phyloP scores from a whole-genome alignment of 805 yeast species.

The Candida taoyuanica region DNA sequence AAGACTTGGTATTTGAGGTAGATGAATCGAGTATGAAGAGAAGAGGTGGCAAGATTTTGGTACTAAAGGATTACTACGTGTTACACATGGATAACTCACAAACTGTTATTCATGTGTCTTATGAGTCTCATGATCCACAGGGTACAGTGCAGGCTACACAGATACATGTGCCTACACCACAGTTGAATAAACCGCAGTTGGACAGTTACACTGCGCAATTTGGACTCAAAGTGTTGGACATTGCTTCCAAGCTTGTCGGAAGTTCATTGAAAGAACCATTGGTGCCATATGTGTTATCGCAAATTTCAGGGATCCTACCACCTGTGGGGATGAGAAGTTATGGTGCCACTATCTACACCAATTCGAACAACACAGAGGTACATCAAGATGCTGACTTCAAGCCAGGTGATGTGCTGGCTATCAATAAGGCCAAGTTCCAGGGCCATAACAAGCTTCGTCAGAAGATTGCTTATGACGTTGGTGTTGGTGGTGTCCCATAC shows the following conservation, averaged over 20 bases:
- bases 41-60: slow-evolving; percentile 46
- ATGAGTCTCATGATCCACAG: slow-evolving; percentile 50
- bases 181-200: slow-evolving; percentile 40
- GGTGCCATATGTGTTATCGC: slow-evolving; percentile 33
- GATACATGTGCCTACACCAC: slow-evolving; percentile 38
- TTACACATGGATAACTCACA: slow-evolving; percentile 72
- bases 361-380: slow-evolving; percentile 43
- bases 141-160: slow-evolving; percentile 38
- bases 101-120: slow-evolving; percentile 53
- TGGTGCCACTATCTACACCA: slow-evolving; percentile 70
- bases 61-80: slow-evolving; percentile 63
- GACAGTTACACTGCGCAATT: slow-evolving; percentile 43
- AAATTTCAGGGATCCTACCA: slow-evolving; percentile 41
- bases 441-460: slow-evolving; percentile 54
- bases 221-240: slow-evolving; percentile 47
- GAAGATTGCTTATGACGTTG: slow-evolving; percentile 55
- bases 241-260: slow-evolving; percentile 36
- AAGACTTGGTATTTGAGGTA: slow-evolving; percentile 56
- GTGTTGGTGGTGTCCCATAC: slow-evolving; percentile 49
- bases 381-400: slow-evolving; percentile 56
- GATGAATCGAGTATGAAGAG: slow-evolving; percentile 53
- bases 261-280: slow-evolving; percentile 25
- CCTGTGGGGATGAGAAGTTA: slow-evolving; percentile 64
- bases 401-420: slow-evolving; percentile 82
- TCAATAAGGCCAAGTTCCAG: slow-evolving; percentile 70